A percentile compares a stretch with the other conserved stretches of the same genome.
Conservation (phyloP, 495 filamentous ascomycete genomes). For the Apiosordaria backusii region DNA sequence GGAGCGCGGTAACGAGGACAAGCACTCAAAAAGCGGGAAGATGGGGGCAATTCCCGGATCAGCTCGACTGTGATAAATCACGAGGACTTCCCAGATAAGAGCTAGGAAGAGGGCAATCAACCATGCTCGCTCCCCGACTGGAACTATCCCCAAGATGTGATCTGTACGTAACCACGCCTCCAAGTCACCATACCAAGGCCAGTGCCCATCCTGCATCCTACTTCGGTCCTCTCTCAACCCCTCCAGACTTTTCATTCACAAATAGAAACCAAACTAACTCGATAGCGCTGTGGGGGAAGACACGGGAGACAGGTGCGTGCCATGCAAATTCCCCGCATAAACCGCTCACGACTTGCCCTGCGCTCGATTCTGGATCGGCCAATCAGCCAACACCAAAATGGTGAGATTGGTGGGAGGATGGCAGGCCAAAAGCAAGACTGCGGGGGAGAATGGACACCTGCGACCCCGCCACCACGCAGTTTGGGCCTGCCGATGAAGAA, state of each 20-base stretch:
- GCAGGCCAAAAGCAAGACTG: background rate
- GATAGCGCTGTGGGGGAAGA: background rate
- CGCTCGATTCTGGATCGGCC: background rate
- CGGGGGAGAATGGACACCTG: background rate
- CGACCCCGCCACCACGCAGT: background rate
- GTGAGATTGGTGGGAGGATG: background rate
- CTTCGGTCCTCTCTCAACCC: background rate
- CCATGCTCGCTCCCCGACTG: background rate
- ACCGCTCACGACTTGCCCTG: background rate
- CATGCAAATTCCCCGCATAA: slow-evolving; percentile 5
- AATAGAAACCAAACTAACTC: background rate
- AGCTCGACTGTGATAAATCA: no score
- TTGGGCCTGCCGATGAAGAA: no score
- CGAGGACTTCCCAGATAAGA: background rate
- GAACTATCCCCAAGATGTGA: background rate
- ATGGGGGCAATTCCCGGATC: no score
- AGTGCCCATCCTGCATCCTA: background rate
- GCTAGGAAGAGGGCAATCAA: background rate
- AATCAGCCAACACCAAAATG: background rate
- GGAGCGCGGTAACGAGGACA: slow-evolving; percentile 8
- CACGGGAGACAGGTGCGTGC: background rate
- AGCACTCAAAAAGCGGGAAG: no score
- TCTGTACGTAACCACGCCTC: background rate
- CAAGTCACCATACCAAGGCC: background rate
- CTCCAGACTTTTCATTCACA: background rate